Evolutionary conservation across 169 alveolate genomes (phyloP).

Genomic region (Cryptosporidium xiaoi): DNA sequence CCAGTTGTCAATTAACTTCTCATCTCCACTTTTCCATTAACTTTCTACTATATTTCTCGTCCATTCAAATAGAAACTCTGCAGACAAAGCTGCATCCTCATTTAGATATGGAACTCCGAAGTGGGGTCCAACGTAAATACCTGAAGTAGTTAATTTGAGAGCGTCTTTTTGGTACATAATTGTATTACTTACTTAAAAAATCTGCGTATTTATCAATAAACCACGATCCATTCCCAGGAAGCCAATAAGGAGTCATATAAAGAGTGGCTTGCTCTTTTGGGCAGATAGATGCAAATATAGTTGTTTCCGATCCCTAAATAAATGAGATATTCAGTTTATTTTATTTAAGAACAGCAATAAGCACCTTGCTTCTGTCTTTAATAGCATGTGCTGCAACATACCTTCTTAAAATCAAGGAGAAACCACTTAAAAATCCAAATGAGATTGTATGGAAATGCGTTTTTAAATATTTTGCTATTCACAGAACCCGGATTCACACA

Average conservation of each 20-base stretch:
- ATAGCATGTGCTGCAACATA: conserved; percentile 1
- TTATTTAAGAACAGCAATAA: background rate
- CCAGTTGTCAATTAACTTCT: too few species aligned
- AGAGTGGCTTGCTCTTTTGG: conserved; percentile 65
- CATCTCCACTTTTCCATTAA: too few species aligned
- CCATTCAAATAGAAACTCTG: conserved; percentile 69
- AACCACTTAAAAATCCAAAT: conserved; percentile 17
- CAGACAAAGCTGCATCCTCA: conserved; percentile 67
- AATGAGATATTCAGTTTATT: background rate
- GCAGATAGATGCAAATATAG: conserved; percentile 58
- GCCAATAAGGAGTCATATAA: conserved; percentile 68
- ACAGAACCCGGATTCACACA: conserved; percentile 75
- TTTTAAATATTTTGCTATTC: conserved; percentile 19
- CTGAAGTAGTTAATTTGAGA: background rate
- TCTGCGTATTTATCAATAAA: conserved; percentile 48
- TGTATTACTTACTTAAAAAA: conserved; percentile 26
- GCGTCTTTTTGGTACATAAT: background rate
- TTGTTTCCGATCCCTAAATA: conserved; percentile 53
- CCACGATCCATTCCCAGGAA: conserved; percentile 72
- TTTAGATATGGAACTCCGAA: conserved; percentile 31
- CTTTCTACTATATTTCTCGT: background rate
- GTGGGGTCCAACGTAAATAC: conserved; percentile 60
- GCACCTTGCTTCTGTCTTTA: background rate
- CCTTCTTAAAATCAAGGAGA: conserved; percentile 21
- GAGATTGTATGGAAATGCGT: conserved; percentile 27